phyloP scores from a whole-genome alignment of 108 stramenopile genomes.

The Nannochloropsis granulata region DNA sequence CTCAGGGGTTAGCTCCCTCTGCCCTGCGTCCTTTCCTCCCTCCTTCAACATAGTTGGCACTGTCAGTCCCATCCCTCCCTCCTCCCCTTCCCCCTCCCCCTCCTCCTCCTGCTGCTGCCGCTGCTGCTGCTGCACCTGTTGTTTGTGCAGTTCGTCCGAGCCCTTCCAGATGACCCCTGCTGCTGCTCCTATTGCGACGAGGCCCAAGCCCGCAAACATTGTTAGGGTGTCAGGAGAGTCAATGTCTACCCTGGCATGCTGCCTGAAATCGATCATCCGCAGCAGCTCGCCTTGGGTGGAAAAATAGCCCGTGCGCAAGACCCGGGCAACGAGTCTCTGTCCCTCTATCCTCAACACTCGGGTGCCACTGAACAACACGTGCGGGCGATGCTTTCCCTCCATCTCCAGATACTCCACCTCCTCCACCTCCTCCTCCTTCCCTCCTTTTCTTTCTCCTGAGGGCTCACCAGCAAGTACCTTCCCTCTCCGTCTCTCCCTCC shows the following conservation, averaged over 20 bases:
- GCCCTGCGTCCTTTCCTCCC: background rate
- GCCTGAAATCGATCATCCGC: constrained; percentile 65
- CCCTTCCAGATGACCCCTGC: background rate
- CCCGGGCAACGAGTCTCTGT: constrained; percentile 43
- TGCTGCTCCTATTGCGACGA: background rate
- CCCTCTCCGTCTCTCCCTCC: background rate
- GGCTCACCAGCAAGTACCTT: background rate
- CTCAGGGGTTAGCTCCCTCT: background rate
- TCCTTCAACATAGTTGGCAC: background rate
- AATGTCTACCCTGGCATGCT: background rate
- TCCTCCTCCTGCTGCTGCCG: too few relatives aligned
- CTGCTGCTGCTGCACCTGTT: too few relatives aligned
- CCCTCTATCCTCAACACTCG: constrained; percentile 39
- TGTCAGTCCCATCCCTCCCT: background rate
- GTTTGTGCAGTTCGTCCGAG: background rate
- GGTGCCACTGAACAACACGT: constrained; percentile 67
- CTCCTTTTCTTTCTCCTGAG: background rate
- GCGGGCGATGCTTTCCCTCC: constrained; percentile 41
- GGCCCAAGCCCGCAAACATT: background rate
- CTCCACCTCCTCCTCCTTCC: constrained; percentile 10
- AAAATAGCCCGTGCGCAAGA: constrained; percentile 82
- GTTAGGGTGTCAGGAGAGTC: background rate
- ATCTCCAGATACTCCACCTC: constrained; percentile 14
- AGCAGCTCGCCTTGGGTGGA: constrained; percentile 76
- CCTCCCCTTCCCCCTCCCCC: background rate